Evolutionary conservation across 208 protist genomes (phyloP).

Genomic region (Acanthamoeba polyphaga): DNA sequence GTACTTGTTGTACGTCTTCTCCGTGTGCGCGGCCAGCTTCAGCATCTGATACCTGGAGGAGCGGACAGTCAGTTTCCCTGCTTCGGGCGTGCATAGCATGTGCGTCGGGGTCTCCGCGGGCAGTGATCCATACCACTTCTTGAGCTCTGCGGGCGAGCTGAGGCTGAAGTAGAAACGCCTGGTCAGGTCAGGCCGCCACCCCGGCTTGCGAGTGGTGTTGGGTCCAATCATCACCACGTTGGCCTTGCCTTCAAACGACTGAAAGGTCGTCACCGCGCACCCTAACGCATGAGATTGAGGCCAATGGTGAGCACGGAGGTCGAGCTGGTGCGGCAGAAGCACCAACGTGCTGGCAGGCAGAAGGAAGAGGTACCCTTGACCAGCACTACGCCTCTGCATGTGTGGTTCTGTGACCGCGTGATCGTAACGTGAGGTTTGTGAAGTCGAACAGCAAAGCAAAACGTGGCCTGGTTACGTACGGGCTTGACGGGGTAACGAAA

Average conservation of each 20-base stretch:
- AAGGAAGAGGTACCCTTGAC: not conserved
- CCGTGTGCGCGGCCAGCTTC: slow-evolving; percentile 43
- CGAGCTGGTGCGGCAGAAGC: not conserved
- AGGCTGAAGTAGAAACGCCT: slow-evolving; percentile 32
- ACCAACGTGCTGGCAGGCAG: not conserved
- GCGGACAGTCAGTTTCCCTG: not conserved
- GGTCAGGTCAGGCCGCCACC: slow-evolving; percentile 33
- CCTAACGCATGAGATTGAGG: not conserved
- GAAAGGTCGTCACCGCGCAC: not conserved
- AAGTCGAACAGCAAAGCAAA: not conserved
- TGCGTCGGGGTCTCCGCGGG: not conserved
- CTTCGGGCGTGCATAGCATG: not conserved
- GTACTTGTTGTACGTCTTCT: slow-evolving; percentile 41
- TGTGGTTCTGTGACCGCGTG: not conserved
- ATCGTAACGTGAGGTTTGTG: too few species aligned
- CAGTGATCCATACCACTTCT: not conserved
- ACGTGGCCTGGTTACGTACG: not conserved
- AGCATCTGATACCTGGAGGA: slow-evolving; percentile 27
- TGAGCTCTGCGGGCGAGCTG: not conserved
- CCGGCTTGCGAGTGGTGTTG: slow-evolving; percentile 30
- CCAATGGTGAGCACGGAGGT: not conserved
- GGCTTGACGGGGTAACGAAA: slow-evolving; percentile 15
- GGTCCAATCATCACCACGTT: slow-evolving; percentile 16
- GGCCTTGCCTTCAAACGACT: slow-evolving; percentile 25
- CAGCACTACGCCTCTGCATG: slow-evolving; percentile 36